Evolutionary conservation across 2,329 filamentous ascomycete species (phyloP), one percentile per base, ranked within the genome.

Genomic region (Corynespora cassiicola): DNA sequence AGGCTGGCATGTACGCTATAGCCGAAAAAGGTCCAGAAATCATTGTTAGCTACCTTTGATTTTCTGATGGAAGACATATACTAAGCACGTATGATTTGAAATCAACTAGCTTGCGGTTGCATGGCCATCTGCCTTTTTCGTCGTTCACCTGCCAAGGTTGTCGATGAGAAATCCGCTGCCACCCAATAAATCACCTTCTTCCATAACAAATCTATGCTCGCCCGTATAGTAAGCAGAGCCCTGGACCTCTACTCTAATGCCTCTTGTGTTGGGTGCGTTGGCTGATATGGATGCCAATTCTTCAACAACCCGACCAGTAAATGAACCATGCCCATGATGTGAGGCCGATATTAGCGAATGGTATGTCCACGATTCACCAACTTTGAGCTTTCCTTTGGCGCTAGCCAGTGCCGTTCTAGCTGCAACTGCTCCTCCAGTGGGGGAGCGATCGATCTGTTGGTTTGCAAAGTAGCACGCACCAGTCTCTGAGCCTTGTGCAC

Each of bases 391-490:
- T 3, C 52, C 52, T 19, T 32, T 45, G 7, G 45, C 54, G 29
- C 44, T 35, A 2, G 52, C 51, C 26, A 43, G 29, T 16, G 65
- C 65, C 7, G 66, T 45, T 17, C 63, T 42, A 10, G 65, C 62
- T 14, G 55, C 52, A 10, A 62, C 58, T 2, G 57, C 61, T 24
- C 53, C 58, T 0, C 66, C 60, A n/a, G 63, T 68, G 1, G 65
- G 64, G 5, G 59, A 66, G 14, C 74, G 66, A 50, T 80, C 75
- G 26, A 78, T 68, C 43, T 76, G 70, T 35, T 71, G 67, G 18
- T 75, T 68, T 0, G 72, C 72, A 42, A 76, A 72, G 55, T 70
- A 71, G 48, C 71, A 75, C 1, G 75, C 42, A 0, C 73, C 73
- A 1, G 67, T 69, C 44, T 76, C 75, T 7, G 61, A 56, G 6